These are phyloP conservation scores for Anisodus acutangulus DNA, from an alignment of 257 asterid species.

Conservation along the genomic window DNA sequence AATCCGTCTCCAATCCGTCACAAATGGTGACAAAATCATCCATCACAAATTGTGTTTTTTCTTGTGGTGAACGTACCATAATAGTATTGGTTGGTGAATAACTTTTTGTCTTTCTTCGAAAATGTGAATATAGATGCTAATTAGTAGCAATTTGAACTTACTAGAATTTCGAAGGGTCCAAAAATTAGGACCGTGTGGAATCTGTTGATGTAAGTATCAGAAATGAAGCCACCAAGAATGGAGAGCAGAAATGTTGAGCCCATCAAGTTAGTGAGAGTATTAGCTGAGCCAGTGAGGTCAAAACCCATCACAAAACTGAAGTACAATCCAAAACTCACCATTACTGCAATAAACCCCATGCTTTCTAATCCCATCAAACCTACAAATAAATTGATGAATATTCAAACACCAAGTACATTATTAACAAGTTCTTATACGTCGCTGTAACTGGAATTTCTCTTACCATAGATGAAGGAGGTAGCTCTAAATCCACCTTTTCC, in stretches of 20 bases:
- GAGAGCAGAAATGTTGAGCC: constrained; percentile 85
- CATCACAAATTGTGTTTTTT: too few species aligned
- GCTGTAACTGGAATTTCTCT: neutral
- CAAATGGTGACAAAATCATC: too few species aligned
- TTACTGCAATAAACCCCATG: constrained; percentile 72
- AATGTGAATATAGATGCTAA: neutral
- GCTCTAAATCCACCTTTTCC: constrained; percentile 79
- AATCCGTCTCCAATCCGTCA: too few species aligned
- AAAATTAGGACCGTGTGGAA: constrained; percentile 63
- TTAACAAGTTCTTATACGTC: neutral
- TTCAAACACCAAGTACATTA: neutral
- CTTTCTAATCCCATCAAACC: constrained; percentile 62
- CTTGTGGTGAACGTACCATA: too few species aligned
- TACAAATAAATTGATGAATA: constrained; percentile 11
- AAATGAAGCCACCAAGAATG: constrained; percentile 71
- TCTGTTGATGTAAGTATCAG: constrained; percentile 69
- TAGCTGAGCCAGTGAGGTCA: constrained; percentile 54
- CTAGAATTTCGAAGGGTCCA: constrained; percentile 62
- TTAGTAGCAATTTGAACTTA: constrained; percentile 9
- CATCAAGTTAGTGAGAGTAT: constrained; percentile 75
- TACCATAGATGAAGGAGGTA: constrained; percentile 69
- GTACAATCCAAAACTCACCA: constrained; percentile 71
- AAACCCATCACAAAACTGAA: constrained; percentile 52
- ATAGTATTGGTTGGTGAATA: too few species aligned
- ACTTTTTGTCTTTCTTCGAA: neutral